Evolutionary conservation across 805 yeast species (phyloP), one percentile per base, ranked within the genome.

Genomic region (Ogataea chonburiensis): DNA sequence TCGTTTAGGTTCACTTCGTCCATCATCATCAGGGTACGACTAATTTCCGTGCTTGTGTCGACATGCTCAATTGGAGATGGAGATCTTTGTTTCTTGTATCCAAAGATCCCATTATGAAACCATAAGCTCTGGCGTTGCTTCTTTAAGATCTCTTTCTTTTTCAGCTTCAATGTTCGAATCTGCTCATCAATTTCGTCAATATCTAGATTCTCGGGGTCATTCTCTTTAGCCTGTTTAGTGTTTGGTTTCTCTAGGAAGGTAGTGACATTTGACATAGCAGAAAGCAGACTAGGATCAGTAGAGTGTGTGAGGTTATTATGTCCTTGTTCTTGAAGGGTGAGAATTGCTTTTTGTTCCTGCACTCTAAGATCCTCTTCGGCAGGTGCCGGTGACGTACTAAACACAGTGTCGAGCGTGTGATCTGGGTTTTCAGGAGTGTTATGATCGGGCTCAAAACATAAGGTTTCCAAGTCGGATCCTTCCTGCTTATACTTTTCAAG

Each of bases 371-470:
- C 26, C 6, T 12, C 26, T 12, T 8, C 13, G 11, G 12, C 11
- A 8, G 11, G 10, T 16, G 21, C 10, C 11, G 15, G 5, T 7
- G 11, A 9, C 11, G 24, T 14, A 8, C 33, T 40, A 25, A 43
- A 40, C 5, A 41, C 33, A 18, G 28, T 37, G 32, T 42, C 42
- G 14, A 42, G 29, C 7, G 38, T 28, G 23, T 28, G 34, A 10
- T 34, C 38, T 10, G 41, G 35, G 21, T 35, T 27, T 17, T 46
- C 50, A 4, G 51, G 51, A 3, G 48, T 46, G 19, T 25, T 24
- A 28, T 50, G 55, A 13, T 50, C 42, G 5, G 55, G 55, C 37
- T 50, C 55, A 34, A 50, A 50, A 14, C 43, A 40, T 5, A 42
- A 16, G 2, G 37, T 21, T 3, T 49, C 50, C 23, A 49, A 16